A percentile compares a stretch with the other conserved stretches of the same genome.
Evolutionary conservation across 371 early-diverging fungal species (phyloP).

Genomic region (Apophysomyces trapeziformis): DNA sequence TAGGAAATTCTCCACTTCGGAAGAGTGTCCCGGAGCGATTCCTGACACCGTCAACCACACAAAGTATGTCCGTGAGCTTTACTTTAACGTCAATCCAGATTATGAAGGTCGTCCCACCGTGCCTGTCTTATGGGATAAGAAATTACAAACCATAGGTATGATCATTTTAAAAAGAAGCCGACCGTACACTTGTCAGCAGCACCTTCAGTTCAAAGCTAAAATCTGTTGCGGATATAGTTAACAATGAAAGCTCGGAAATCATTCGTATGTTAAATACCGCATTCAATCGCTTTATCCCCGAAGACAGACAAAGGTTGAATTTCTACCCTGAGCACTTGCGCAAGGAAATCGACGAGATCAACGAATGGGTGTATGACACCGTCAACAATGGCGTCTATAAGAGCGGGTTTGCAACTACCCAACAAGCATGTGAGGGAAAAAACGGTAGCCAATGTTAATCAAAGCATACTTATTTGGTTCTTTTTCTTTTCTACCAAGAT

Average conservation of each 20-base stretch:
- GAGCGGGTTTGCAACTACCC: conserved; percentile 90
- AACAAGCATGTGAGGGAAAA: conserved; percentile 68
- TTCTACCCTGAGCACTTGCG: conserved; percentile 82
- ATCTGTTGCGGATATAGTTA: conserved; percentile 58
- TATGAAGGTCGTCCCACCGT: conserved; percentile 88
- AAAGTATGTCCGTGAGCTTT: conserved; percentile 80
- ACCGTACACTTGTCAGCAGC: neutral
- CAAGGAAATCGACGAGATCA: conserved; percentile 81
- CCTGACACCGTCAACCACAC: conserved; percentile 78
- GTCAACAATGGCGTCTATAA: conserved; percentile 90
- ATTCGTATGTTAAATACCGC: conserved; percentile 92
- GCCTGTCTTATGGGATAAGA: conserved; percentile 92
- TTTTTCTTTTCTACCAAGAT: conserved; percentile 35
- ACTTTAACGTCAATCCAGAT: conserved; percentile 84
- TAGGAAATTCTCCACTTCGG: conserved; percentile 69
- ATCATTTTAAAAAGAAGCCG: neutral
- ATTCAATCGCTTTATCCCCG: conserved; percentile 75
- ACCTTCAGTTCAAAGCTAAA: neutral
- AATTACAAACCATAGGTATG: conserved; percentile 82
- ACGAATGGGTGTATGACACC: conserved; percentile 89
- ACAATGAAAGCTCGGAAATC: conserved; percentile 96
- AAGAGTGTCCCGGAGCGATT: conserved; percentile 80
- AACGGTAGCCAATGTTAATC: too few species aligned
- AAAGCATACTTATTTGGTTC: too few species aligned
- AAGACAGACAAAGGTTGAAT: conserved; percentile 65